A percentile compares a stretch with the other conserved stretches of the same genome.
Conservation (phyloP, 495 filamentous ascomycete genomes). For the Xylaria longipes region DNA sequence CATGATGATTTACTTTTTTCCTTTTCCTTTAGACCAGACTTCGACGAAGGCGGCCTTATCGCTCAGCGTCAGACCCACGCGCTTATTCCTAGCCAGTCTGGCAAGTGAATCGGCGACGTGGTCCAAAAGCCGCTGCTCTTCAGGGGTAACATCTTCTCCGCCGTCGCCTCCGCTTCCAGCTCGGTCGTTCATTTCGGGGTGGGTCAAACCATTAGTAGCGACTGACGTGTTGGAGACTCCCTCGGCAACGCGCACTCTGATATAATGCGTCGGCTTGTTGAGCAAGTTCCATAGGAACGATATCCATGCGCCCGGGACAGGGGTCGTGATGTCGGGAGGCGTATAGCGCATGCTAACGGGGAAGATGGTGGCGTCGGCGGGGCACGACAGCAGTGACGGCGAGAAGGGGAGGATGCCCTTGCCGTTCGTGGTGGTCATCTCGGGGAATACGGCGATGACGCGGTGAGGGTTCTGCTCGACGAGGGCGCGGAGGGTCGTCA, state of each 20-base stretch:
- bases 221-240: conserved; percentile 57
- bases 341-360: conserved; percentile 89
- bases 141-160: conserved; percentile 49
- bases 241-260: conserved; percentile 88
- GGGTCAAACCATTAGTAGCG: conserved; percentile 35
- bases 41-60: conserved; percentile 86
- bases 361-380: conserved; percentile 74
- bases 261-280: conserved; percentile 84
- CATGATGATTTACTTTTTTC: neutral
- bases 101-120: conserved; percentile 84
- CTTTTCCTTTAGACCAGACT: conserved; percentile 53
- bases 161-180: conserved; percentile 47
- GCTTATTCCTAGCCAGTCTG: conserved; percentile 87
- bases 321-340: conserved; percentile 87
- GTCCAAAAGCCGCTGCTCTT: conserved; percentile 71
- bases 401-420: conserved; percentile 86
- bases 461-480: conserved; percentile 71
- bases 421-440: conserved; percentile 93
- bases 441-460: conserved; percentile 85
- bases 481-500: conserved; percentile 68
- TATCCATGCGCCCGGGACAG: conserved; percentile 72
- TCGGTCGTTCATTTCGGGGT: conserved; percentile 39
- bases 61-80: conserved; percentile 79
- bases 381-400: conserved; percentile 70
- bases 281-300: conserved; percentile 84